These are phyloP conservation scores for Diaporthe australafricana DNA, from an alignment of 2,329 filamentous ascomycete species.

Conservation along the genomic window DNA sequence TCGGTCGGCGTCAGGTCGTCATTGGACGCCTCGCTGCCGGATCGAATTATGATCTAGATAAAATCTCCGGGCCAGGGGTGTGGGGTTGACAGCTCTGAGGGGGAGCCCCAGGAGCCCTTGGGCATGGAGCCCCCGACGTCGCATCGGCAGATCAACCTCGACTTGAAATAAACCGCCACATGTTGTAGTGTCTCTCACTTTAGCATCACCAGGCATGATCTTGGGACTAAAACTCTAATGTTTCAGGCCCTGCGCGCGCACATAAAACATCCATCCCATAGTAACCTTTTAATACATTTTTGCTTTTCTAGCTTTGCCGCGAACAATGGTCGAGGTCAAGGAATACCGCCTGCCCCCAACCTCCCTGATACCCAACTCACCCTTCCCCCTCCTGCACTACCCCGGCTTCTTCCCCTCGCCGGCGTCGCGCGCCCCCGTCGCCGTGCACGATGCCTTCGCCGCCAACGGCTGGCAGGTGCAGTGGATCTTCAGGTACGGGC, in stretches of 20 bases:
- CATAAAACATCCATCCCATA: not conserved
- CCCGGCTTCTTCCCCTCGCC: slow-evolving; percentile 50
- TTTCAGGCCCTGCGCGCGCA: not conserved
- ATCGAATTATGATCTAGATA: slow-evolving; percentile 2
- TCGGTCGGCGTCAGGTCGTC: not conserved
- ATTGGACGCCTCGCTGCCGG: slow-evolving; percentile 3
- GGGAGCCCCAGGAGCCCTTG: too few relatives aligned
- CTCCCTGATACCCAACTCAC: slow-evolving; percentile 62
- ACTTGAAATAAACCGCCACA: not conserved
- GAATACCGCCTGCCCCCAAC: slow-evolving; percentile 56
- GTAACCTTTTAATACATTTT: not conserved
- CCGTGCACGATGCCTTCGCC: slow-evolving; percentile 56
- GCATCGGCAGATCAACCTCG: slow-evolving; percentile 6
- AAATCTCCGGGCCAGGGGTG: slow-evolving; percentile 22
- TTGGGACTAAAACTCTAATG: not conserved
- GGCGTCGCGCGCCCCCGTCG: slow-evolving; percentile 39
- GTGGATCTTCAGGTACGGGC: slow-evolving; percentile 69
- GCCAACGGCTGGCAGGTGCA: slow-evolving; percentile 63
- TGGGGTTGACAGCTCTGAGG: slow-evolving; percentile 19
- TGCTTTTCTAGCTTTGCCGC: not conserved
- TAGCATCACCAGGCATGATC: not conserved
- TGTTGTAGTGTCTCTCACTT: not conserved
- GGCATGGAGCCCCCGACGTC: slow-evolving; percentile 13
- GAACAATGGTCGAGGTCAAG: slow-evolving; percentile 48
- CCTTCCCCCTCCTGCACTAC: slow-evolving; percentile 65